phyloP scores from a whole-genome alignment of 805 yeast species.

The Tetrapisispora pingtungensis region DNA sequence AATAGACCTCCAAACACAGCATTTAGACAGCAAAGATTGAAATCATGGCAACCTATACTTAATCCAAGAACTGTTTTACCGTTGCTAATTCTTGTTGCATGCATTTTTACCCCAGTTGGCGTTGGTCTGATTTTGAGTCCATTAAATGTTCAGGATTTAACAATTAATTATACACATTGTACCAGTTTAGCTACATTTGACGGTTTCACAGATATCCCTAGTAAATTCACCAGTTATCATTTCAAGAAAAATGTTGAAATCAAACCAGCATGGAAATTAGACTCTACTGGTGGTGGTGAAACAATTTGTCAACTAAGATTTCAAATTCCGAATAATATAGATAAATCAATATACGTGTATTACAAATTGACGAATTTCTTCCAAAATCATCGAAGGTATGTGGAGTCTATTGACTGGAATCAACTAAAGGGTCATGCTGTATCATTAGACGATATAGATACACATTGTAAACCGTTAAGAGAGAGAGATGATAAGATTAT shows the following conservation, averaged over 20 bases:
- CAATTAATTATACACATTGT: conserved; percentile 71
- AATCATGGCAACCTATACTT: conserved; percentile 72
- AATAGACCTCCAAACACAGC: conserved; percentile 64
- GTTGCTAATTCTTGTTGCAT: conserved; percentile 57
- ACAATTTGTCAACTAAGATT: conserved; percentile 59
- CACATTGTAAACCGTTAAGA: conserved; percentile 31
- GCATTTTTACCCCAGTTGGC: conserved; percentile 85
- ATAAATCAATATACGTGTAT: conserved; percentile 64
- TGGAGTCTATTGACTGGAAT: conserved; percentile 66
- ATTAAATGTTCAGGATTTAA: conserved; percentile 64
- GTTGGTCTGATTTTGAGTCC: conserved; percentile 73
- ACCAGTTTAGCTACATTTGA: conserved; percentile 36
- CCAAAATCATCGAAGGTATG: conserved; percentile 93
- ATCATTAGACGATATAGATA: conserved; percentile 37
- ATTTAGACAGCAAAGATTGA: conserved; percentile 60
- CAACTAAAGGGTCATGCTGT: conserved; percentile 77
- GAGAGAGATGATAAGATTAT: conserved; percentile 31
- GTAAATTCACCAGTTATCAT: conserved; percentile 47
- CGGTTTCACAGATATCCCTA: conserved; percentile 44
- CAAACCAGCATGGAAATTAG: conserved; percentile 56
- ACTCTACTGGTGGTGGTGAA: conserved; percentile 32
- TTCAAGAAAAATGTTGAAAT: conserved; percentile 36
- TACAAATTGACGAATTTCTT: conserved; percentile 83
- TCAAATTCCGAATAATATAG: conserved; percentile 58
- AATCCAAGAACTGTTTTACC: conserved; percentile 91